Evolutionary conservation across 768 basidiomycete genomes (phyloP).

Genomic region (Chalciporus sphaerocephalus): DNA sequence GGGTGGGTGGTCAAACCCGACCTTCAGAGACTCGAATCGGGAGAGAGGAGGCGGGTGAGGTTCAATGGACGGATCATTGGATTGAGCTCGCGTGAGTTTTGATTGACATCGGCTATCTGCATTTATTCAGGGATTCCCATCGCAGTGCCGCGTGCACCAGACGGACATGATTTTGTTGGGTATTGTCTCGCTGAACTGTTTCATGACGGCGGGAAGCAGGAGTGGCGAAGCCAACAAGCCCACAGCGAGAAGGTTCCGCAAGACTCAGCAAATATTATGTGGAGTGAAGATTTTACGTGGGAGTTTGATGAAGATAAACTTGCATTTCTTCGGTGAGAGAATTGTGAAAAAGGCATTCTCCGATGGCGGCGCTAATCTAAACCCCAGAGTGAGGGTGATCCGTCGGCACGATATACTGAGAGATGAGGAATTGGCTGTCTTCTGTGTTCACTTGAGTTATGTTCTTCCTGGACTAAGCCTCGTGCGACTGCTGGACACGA

Average conservation of each 20-base stretch:
- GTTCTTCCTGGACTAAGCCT: conserved; percentile 47
- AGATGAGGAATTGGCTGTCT: conserved; percentile 46
- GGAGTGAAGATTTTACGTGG: conserved; percentile 46
- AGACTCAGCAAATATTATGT: conserved; percentile 38
- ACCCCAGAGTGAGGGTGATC: conserved; percentile 7
- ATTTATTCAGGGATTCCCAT: not conserved
- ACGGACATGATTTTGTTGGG: conserved; percentile 35
- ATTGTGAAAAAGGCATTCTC: not conserved
- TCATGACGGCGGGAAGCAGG: conserved; percentile 34
- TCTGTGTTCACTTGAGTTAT: conserved; percentile 48
- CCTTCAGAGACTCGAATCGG: conserved; percentile 19
- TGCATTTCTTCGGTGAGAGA: conserved; percentile 47
- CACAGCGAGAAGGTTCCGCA: conserved; percentile 33
- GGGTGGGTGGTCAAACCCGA: conserved; percentile 55
- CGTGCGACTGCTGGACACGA: conserved; percentile 46
- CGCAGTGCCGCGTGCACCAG: conserved; percentile 45
- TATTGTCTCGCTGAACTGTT: conserved; percentile 47
- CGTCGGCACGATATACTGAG: conserved; percentile 39
- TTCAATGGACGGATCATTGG: conserved; percentile 39
- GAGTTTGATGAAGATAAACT: conserved; percentile 47
- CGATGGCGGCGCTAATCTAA: not conserved
- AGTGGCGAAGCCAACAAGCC: conserved; percentile 42
- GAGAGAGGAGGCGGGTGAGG: conserved; percentile 14
- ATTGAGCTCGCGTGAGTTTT: conserved; percentile 40
- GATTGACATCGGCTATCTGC: not conserved